Evolutionary conservation across 176 grass and related monocot species (phyloP), one percentile per base, ranked within the genome.

Genomic region (Panicum miliaceum): DNA sequence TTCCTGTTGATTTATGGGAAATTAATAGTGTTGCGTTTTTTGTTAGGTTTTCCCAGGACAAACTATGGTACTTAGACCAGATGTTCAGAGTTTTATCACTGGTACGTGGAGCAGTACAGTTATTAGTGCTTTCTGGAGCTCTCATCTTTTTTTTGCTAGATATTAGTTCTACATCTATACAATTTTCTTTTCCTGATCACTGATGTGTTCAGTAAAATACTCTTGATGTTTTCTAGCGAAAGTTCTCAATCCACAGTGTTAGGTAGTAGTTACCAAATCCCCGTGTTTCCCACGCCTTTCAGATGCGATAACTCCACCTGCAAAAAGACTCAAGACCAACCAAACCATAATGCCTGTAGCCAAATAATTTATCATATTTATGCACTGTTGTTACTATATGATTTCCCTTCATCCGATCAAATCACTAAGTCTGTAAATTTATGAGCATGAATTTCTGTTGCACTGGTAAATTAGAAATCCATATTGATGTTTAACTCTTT

Each of bases 51-150:
- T 96, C 86, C 42, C 90, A 94, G 87, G 97, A 96, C 77, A 99
- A 94, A 81, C 81, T 92, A 76, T 99, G 97, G 97, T 99, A 99
- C 64, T 67, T 99, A 51, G 97, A 96, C 78, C 97, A 96, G 60
- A 99, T 99, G 97, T 90, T 99, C 86, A 99, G 95, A 79, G 97
- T 96, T 80, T 90, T 99, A 80, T 94, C 88, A 19, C 71, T 99
- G 97, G 97, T 99, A 92, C 37, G 96, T 87, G 37, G 71, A 77
- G 41, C 58, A 71, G 2, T 82, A 87, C 47, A 76, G 34, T 77
- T 52, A 52, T 43, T 46, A 52, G 3, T 3, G 27, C 22, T 58
- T 67, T 76, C 2, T 47, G 4, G 2, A 19, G 15, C 29, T 73
- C 16, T 48, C 8, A 0, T 14, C 4, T 12, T 64, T 23, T 74